phyloP scores from a whole-genome alignment of 2,329 filamentous ascomycete species.

The Sporothrix curviconia region DNA sequence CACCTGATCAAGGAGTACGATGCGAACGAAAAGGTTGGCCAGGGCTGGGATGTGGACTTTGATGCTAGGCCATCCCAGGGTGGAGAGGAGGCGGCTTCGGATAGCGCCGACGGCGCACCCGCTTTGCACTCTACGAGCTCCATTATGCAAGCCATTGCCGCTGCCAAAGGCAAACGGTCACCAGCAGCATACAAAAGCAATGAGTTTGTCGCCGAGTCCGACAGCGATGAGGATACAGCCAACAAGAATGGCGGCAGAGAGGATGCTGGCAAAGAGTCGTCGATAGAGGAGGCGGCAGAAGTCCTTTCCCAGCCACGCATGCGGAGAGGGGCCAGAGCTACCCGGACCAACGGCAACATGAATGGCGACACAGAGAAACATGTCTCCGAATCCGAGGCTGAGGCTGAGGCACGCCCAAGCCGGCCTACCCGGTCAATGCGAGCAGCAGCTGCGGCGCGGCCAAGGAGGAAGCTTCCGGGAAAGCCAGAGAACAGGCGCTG shows the following conservation, averaged over 20 bases:
- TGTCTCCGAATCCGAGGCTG: conserved; percentile 9
- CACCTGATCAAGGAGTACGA: conserved; percentile 17
- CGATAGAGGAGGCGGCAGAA: neutral
- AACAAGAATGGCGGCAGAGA: neutral
- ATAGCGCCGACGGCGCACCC: neutral
- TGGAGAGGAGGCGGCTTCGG: neutral
- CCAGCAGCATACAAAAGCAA: conserved; percentile 6
- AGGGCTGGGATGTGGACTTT: conserved; percentile 15
- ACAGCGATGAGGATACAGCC: neutral
- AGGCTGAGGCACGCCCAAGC: neutral
- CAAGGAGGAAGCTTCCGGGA: neutral
- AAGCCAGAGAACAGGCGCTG: no score
- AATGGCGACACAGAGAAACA: conserved; percentile 8
- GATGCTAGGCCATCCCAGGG: no score
- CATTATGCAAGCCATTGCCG: neutral
- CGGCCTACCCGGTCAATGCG: neutral
- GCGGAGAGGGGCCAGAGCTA: neutral
- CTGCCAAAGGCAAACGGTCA: neutral
- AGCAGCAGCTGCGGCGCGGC: neutral
- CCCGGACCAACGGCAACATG: neutral
- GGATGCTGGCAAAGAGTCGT: neutral
- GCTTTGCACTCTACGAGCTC: neutral
- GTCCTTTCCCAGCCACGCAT: neutral
- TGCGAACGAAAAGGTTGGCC: neutral
- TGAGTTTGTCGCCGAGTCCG: conserved; percentile 5